Evolutionary conservation across 495 filamentous ascomycete species (phyloP), one percentile per base, ranked within the genome.

Genomic region (Massariosphaeria phaeospora): DNA sequence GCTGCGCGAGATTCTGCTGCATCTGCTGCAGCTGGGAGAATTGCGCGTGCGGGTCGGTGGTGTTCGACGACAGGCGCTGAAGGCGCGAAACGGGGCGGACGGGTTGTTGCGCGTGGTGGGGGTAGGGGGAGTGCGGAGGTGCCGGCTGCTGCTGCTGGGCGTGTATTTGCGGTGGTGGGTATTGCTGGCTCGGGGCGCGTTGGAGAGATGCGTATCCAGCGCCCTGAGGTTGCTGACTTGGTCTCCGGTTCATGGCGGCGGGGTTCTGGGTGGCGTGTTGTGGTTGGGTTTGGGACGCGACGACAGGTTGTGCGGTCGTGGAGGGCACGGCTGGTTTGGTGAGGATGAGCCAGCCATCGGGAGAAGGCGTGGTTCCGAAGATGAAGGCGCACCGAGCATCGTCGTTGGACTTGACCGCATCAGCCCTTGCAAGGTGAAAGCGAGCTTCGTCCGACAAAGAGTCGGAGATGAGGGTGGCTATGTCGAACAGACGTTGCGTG

Each of bases 321-420:
- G 47, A 0, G 12, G 29, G 31, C 7, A 41, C 12, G 26, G 44
- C 17, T 2, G 55, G 48, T 23, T 30, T 57, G 5, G 49, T 52
- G 35, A 69, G 38, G 36, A 46, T 52, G 24, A 72, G 61, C 66
- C 69, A 70, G 11, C 55, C 55, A 35, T 70, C 67, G 0, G 53
- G 42, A 8, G 39, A 1, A 3, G 44, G 45, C 10, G 46, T 12
- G 11, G 38, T 41, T 34, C 68, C 68, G 27, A 70, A 64, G 34
- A 72, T 48, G 34, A 66, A 69, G 11, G 43, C 46, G 8, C 66
- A 43, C 8, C 62, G 65, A 4, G 62, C n/a, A 25, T 68, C 63
- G 12, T 35, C 24, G n/a, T 26, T 7, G 2, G 45, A 46, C 18
- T 54, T 57, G 0, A 55, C 33, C 30, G 42, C 25, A 8, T 55